These are phyloP conservation scores for Lophium mytilinum DNA, from an alignment of 495 filamentous ascomycete genomes.

Conservation along the genomic window DNA sequence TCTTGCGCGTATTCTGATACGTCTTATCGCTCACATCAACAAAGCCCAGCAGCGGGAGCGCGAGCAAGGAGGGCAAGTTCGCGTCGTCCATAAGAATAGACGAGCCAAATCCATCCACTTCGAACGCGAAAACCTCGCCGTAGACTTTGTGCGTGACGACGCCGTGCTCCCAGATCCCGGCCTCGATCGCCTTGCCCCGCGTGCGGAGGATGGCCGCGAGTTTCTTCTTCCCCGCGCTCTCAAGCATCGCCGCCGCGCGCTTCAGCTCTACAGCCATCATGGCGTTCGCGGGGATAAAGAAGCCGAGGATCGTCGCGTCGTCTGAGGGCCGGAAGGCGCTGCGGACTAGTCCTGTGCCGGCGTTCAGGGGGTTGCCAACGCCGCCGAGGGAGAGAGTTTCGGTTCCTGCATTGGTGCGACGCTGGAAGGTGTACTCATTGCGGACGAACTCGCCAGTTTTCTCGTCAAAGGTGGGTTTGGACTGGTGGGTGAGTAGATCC, in stretches of 20 bases:
- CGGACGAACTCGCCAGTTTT: slow-evolving; percentile 51
- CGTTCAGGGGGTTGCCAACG: slow-evolving; percentile 82
- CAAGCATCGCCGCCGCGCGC: slow-evolving; percentile 62
- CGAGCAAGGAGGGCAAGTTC: slow-evolving; percentile 84
- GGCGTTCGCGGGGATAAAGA: slow-evolving; percentile 93
- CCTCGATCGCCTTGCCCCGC: slow-evolving; percentile 61
- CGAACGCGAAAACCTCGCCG: slow-evolving; percentile 89
- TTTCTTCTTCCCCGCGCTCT: slow-evolving; percentile 44
- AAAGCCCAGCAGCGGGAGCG: slow-evolving; percentile 83
- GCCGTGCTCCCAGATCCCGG: slow-evolving; percentile 81
- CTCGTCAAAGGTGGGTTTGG: slow-evolving; percentile 66
- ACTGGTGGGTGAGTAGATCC: slow-evolving; percentile 66
- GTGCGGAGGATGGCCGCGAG: slow-evolving; percentile 44
- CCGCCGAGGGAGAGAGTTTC: slow-evolving; percentile 81
- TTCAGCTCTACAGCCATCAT: slow-evolving; percentile 90
- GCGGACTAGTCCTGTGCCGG: slow-evolving; percentile 74
- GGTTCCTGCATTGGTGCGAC: slow-evolving; percentile 70
- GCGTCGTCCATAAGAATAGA: slow-evolving; percentile 94
- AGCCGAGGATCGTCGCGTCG: slow-evolving; percentile 91
- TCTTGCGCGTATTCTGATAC: slow-evolving; percentile 86
- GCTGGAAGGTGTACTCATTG: slow-evolving; percentile 82
- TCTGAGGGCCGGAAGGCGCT: slow-evolving; percentile 96
- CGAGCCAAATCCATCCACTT: slow-evolving; percentile 93
- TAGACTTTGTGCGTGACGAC: slow-evolving; percentile 75
- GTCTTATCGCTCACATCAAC: slow-evolving; percentile 53